Conservation (phyloP, 2,329 filamentous ascomycete species). For the Colletotrichum somersetense region DNA sequence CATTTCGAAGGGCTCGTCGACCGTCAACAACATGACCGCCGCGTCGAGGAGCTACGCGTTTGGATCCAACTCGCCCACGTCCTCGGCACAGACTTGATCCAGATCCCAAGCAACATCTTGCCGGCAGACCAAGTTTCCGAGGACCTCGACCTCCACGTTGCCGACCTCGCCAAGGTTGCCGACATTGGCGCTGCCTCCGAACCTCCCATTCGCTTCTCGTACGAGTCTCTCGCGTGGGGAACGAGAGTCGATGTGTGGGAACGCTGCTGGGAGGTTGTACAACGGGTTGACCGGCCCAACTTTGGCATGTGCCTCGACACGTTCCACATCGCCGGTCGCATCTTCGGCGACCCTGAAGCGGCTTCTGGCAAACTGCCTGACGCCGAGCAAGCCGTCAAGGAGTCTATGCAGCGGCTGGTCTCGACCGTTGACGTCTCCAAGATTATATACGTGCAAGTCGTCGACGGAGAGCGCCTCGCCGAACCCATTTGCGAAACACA, state of each 20-base stretch:
- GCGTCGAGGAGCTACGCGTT: conserved; percentile 72
- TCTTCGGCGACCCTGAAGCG: conserved; percentile 75
- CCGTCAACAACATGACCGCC: conserved; percentile 65
- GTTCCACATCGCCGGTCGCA: conserved; percentile 80
- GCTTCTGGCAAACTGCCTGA: conserved; percentile 61
- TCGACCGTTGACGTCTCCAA: conserved; percentile 70
- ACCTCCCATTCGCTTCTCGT: conserved; percentile 75
- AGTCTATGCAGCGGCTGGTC: conserved; percentile 68
- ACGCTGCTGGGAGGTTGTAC: conserved; percentile 75
- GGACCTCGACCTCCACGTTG: conserved; percentile 67
- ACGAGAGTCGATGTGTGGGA: conserved; percentile 81
- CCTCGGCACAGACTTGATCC: conserved; percentile 78
- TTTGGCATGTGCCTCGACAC: conserved; percentile 84
- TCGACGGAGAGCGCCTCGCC: conserved; percentile 75
- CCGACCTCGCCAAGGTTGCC: conserved; percentile 74
- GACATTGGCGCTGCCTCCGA: conserved; percentile 72
- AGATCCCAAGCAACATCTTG: conserved; percentile 80
- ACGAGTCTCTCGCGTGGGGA: conserved; percentile 81
- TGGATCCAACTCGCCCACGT: conserved; percentile 77
- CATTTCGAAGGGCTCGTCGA: conserved; percentile 82
- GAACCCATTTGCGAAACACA: conserved; percentile 67
- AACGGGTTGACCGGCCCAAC: conserved; percentile 74
- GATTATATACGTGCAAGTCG: conserved; percentile 82
- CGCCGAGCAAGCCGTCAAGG: conserved; percentile 66
- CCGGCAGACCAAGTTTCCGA: conserved; percentile 58